Base-by-base conservation (phyloP, 2,329 filamentous ascomycete genomes). In the Drechslera avenae region DNA sequence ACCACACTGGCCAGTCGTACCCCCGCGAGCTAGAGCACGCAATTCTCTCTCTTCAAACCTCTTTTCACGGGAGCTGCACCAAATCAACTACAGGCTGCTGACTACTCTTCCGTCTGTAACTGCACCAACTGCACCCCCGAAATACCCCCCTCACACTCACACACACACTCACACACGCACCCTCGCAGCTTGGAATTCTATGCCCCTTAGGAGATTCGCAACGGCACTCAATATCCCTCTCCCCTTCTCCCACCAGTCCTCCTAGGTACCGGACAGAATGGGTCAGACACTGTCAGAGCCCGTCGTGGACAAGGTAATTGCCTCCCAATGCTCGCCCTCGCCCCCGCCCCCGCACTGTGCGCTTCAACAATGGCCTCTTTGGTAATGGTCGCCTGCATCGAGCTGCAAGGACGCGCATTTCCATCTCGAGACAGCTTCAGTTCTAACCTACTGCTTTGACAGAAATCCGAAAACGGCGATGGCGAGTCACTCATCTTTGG, bases 221-320 rank as follows among this genome's bases (percentile, higher is more conserved):
- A 57, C 66, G 46, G 46, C 43, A 52, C 60, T 64, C 62, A 50
- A 49, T 48, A 52, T 61, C 42, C 50, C 60, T 47, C 55, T 54
- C 58, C 46, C 57, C 53, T 47, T 56, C 52, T 56, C 55, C 59
- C 50, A 47, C 46, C 52, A 58, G 59, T 66, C 61, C 60, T 65
- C 47, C 6, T 71, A 72, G 64, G 53, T 57, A 64, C 55, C 61
- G 60, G 60, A 59, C 66, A 71, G 36, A 42, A 99, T 99, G 94
- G 94, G 94, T 85, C 94, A 99, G 83, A 99, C 94, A 78, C 87
- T 99, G 74, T 97, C 93, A 72, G 94, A 99, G 83, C 94, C 94
- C 71, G 92, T 99, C 72, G 89, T 96, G 76, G 94, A 97, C 75
- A 99, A 99, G 92, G 94, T 99, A 84, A 75, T 84, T 77, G 42